Evolutionary conservation across 495 filamentous ascomycete genomes (phyloP), one percentile per base, ranked within the genome.

Genomic region (Stereocaulon alpinum): DNA sequence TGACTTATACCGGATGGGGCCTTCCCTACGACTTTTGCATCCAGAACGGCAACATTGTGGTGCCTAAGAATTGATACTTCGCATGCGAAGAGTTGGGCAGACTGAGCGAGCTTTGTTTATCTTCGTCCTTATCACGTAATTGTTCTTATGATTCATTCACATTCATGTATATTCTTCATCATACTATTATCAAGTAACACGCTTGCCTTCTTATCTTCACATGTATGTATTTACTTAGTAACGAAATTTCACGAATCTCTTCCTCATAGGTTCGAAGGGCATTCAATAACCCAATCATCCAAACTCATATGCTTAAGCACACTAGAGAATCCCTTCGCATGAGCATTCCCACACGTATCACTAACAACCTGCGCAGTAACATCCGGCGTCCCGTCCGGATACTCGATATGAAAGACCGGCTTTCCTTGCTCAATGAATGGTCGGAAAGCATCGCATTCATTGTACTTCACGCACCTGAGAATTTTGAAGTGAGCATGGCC

Each of bases 351-450:
- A 10, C 65, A 71, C 4, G 63, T 56, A 0, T 64, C 62, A 12
- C 69, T 68, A 3, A 72, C 75, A 43, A 77, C 73, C 24, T 80
- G 76, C n/a, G 63, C 42, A 10, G 17, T 20, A 15, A 60, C 48
- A 22, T 49, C 34, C 0, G 48, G 58, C 55, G 65, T 60, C 59
- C 52, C 37, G 42, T 72, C 54, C 15, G 70, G 69, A 62, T 89
- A 88, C 70, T 88, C 86, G 54, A 88, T 85, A 64, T 88, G 81
- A 64, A 88, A 88, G 24, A 89, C 83, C 0, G 86, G 85, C 70
- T 88, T 87, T 52, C 71, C 73, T 4, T 73, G 77, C 15, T 74
- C 62, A 30, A 81, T 73, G 63, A 88, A 88, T 24, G 79, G 68
- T 2, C 70, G 66, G 63, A 81, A 86, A 2, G 67, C 73, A 30